Evolutionary conservation across 495 filamentous ascomycete genomes (phyloP), one percentile per base, ranked within the genome.

Genomic region (Articulospora tetracladia): DNA sequence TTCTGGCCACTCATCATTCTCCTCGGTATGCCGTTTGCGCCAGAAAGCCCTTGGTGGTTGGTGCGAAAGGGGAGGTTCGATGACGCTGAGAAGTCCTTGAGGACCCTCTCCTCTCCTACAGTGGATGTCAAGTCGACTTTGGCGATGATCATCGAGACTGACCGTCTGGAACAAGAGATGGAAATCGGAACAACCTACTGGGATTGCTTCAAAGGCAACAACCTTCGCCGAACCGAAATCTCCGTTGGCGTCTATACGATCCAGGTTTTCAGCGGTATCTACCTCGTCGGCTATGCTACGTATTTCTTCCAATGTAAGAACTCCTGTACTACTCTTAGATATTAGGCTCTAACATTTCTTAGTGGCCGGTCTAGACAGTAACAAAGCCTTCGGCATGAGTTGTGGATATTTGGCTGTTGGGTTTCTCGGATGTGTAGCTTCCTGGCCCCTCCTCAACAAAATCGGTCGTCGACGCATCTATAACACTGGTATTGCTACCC

Each of bases 11-110:
- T 87, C 15, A 84, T 86, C 0, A 75, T 90, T 24, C 76, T 86
- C 39, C 77, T 82, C 61, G 83, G 77, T 27, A 82, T 87, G 19
- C 76, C 68, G 25, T 77, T 88, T 32, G 86, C 86, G 0, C 89
- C 89, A 0, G 89, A 93, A 71, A 86, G 82, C 0, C 89, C 89
- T 0, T 91, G 78, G 87, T 91, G 87, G 87, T 76, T 88, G 44
- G 79, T 91, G 34, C 79, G 86, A 17, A 82, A 82, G 55, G 78
- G 79, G 13, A 71, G 77, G 17, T 75, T 76, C 8, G 76, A 82
- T 13, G 63, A 66, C 10, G 87, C 87, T 0, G 81, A 83, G 55
- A 72, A 76, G 13, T 73, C 84, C 7, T 70, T 90, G 47, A 65
- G 76, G 1, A 79, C 84, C n/a, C 73, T 92, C 53, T 82, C 79